A percentile compares a stretch with the other conserved stretches of the same genome.
phyloP scores from a whole-genome alignment of 441 rosid species.

The Syzygium syzygioides region DNA sequence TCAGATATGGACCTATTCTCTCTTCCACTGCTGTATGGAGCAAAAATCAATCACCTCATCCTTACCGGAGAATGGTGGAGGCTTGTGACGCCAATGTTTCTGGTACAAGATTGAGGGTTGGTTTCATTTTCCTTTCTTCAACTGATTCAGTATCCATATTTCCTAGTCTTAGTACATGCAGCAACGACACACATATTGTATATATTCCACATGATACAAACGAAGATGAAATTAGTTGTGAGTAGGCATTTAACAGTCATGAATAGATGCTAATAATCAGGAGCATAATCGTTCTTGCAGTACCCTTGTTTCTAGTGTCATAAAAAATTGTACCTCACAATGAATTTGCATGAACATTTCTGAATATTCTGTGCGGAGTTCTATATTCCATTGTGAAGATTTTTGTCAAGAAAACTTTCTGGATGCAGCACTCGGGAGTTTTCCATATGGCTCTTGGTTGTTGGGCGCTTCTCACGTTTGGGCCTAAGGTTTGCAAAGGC shows the following conservation, averaged over 20 bases:
- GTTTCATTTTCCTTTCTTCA: conserved; percentile 57
- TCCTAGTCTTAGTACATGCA: not conserved
- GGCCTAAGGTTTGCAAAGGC: conserved; percentile 66
- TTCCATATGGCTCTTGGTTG: conserved; percentile 72
- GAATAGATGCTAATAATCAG: not conserved
- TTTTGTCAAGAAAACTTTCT: not conserved
- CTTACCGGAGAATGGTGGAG: conserved; percentile 95
- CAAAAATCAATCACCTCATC: conserved; percentile 81
- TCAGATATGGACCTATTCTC: conserved; percentile 61
- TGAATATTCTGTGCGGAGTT: not conserved
- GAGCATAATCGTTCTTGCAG: not conserved
- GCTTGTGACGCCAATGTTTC: conserved; percentile 95
- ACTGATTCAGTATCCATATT: conserved; percentile 9
- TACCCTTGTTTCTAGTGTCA: not conserved
- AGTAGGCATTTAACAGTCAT: not conserved
- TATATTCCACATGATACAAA: not conserved
- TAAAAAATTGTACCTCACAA: not conserved
- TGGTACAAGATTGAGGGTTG: conserved; percentile 88
- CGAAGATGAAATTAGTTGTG: not conserved
- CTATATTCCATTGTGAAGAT: not conserved
- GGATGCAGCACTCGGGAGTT: conserved; percentile 72
- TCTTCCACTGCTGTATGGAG: conserved; percentile 67
- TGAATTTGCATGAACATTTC: not conserved
- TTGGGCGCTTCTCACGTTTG: conserved; percentile 73
- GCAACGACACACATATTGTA: not conserved